Conservation (phyloP, 106 monocot species). For the Dactylorhiza incarnata region DNA sequence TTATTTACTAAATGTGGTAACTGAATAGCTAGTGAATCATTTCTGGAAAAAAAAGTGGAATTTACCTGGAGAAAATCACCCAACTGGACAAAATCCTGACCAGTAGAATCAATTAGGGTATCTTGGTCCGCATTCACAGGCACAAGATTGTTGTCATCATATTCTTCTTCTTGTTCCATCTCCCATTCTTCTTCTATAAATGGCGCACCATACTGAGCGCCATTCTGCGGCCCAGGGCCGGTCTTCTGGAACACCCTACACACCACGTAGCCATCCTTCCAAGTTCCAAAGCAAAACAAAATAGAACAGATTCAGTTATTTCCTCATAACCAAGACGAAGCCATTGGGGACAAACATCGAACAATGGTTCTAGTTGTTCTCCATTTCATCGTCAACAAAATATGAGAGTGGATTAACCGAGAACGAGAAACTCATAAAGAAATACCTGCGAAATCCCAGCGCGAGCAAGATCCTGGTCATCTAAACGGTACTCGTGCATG, state of each 20-base stretch:
- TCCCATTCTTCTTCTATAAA: constrained; percentile 79
- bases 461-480: constrained; percentile 26
- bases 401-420: not conserved
- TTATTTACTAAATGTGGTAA: not conserved
- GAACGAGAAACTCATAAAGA: not conserved
- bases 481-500: constrained; percentile 91
- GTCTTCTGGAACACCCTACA: constrained; percentile 83
- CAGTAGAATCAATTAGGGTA: not conserved
- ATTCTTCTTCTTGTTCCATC: constrained; percentile 12
- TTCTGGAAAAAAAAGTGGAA: not conserved
- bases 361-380: not conserved
- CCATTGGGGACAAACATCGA: not conserved
- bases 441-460: constrained; percentile 19
- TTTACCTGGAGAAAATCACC: constrained; percentile 10
- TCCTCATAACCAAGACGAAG: not conserved
- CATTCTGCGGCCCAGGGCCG: constrained; percentile 79
- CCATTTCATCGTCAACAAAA: not conserved
- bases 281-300: not conserved
- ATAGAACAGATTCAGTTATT: not conserved
- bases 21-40: not conserved
- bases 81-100: constrained; percentile 6
- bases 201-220: constrained; percentile 81
- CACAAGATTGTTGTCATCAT: not conserved
- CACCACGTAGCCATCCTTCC: constrained; percentile 73
- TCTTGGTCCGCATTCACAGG: not conserved